Conservation (phyloP, 257 asterid species). For the Solanum pimpinellifolium region DNA sequence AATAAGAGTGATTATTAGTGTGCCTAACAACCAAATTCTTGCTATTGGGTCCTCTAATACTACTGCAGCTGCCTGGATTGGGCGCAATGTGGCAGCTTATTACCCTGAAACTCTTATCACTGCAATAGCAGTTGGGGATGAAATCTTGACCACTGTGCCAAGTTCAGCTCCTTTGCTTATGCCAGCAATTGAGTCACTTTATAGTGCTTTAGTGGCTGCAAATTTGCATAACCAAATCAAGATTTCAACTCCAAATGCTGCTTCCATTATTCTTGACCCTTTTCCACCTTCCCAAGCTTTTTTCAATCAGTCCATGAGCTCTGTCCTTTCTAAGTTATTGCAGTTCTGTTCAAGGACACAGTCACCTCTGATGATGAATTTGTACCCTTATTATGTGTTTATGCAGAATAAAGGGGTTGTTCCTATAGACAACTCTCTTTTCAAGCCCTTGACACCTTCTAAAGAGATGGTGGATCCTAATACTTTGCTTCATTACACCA, state of each 20-base stretch:
- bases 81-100: conserved; percentile 75
- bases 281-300: conserved; percentile 96
- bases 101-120: conserved; percentile 79
- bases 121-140: conserved; percentile 86
- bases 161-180: conserved; percentile 75
- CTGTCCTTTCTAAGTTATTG: conserved; percentile 51
- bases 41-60: conserved; percentile 92
- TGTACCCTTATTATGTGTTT: conserved; percentile 92
- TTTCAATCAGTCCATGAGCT: conserved; percentile 65
- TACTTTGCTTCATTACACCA: conserved; percentile 80
- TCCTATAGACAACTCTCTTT: conserved; percentile 71
- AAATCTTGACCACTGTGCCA: conserved; percentile 71
- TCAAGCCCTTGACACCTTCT: conserved; percentile 90
- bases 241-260: conserved; percentile 76
- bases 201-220: conserved; percentile 75
- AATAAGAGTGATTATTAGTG: conserved; percentile 73
- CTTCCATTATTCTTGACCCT: conserved; percentile 69
- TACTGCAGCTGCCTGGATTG: conserved; percentile 95
- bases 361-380: conserved; percentile 96
- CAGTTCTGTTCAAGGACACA: conserved; percentile 64
- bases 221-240: conserved; percentile 72
- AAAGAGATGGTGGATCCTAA: conserved; percentile 97
- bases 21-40: conserved; percentile 88
- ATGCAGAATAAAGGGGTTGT: conserved; percentile 97
- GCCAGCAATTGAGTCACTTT: conserved; percentile 91